Evolutionary conservation across 768 basidiomycete genomes (phyloP), one percentile per base, ranked within the genome.

Genomic region (Auriscalpium orientale): DNA sequence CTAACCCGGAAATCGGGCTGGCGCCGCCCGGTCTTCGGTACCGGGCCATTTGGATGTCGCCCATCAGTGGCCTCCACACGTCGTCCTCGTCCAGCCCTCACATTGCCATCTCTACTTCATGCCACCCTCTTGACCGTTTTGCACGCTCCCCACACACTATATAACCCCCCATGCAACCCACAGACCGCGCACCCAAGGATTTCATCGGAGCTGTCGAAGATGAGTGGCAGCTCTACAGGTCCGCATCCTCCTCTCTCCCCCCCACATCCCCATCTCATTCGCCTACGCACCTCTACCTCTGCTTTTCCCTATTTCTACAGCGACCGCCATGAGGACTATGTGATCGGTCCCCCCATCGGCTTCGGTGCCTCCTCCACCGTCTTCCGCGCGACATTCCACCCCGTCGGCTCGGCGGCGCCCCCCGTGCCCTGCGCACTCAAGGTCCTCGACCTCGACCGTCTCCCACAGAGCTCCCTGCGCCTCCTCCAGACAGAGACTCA

Each of bases 341-440:
- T 78, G 18, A 76, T 89, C 38, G 89, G 89, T 15, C 70, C 78
- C 8, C 81, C 90, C 18, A 92, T 95, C 51, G 93, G 94, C 1
- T 94, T 89, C 63, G 95, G 95, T 18, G 88, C 95, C 2, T 93
- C 91, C 3, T 95, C 95, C 0, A 88, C 87, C 54, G 95, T 98
- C 7, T 92, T 95, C 65, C 71, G 84, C 13, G 94, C 94, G 0
- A 70, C 74, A 1, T 94, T 83, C 68, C 77, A 74, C 8, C 75
- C 78, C 54, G 65, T 60, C 35, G 70, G 66, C 55, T 68, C 62
- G 20, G 69, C 58, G 38, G 71, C 52, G 8, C 5, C 43, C 47
- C 74, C 76, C 5, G 74, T 79, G 36, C 78, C 86, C 16, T 89
- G 88, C 64, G 88, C 92, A 0, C 79, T 95, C 65, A 97, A 97